Evolutionary conservation across 495 filamentous ascomycete genomes (phyloP).

Genomic region (Elaphomyces granulatus): DNA sequence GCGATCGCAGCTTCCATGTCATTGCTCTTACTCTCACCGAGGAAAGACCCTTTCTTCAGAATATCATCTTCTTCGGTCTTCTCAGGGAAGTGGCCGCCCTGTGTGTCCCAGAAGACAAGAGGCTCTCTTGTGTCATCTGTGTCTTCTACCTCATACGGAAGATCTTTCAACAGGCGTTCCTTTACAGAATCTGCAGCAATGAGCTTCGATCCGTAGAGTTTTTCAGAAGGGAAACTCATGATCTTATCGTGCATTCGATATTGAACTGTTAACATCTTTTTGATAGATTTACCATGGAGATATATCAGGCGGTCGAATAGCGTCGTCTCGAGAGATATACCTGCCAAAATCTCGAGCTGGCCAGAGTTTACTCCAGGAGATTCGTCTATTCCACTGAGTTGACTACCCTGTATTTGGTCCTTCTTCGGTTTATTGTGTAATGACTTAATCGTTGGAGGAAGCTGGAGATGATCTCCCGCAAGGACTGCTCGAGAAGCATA

Average conservation of each 20-base stretch:
- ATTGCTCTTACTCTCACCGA: slow-evolving; percentile 87
- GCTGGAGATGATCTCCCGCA: slow-evolving; percentile 86
- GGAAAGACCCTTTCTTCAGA: slow-evolving; percentile 37
- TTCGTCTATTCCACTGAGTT: neutral
- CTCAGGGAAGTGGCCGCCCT: slow-evolving; percentile 80
- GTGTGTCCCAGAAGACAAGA: slow-evolving; percentile 88
- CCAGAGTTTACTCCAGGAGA: no score
- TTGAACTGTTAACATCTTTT: slow-evolving; percentile 92
- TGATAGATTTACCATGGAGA: slow-evolving; percentile 71
- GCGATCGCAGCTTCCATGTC: slow-evolving; percentile 79
- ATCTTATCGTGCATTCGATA: slow-evolving; percentile 97
- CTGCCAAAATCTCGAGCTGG: neutral
- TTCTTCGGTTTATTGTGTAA: slow-evolving; percentile 38
- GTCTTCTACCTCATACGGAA: slow-evolving; percentile 64
- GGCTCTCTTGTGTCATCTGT: slow-evolving; percentile 84
- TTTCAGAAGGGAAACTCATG: slow-evolving; percentile 83
- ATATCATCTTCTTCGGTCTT: slow-evolving; percentile 36
- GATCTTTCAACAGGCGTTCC: slow-evolving; percentile 53
- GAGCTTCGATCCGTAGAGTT: slow-evolving; percentile 71
- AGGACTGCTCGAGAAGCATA: slow-evolving; percentile 71
- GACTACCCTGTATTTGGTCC: slow-evolving; percentile 1
- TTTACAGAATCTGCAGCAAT: slow-evolving; percentile 68
- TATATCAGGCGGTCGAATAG: slow-evolving; percentile 79
- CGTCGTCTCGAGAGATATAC: slow-evolving; percentile 61
- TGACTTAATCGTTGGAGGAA: slow-evolving; percentile 90